Base-by-base conservation (phyloP, 2,329 filamentous ascomycete genomes). In the Cytospora mali region DNA sequence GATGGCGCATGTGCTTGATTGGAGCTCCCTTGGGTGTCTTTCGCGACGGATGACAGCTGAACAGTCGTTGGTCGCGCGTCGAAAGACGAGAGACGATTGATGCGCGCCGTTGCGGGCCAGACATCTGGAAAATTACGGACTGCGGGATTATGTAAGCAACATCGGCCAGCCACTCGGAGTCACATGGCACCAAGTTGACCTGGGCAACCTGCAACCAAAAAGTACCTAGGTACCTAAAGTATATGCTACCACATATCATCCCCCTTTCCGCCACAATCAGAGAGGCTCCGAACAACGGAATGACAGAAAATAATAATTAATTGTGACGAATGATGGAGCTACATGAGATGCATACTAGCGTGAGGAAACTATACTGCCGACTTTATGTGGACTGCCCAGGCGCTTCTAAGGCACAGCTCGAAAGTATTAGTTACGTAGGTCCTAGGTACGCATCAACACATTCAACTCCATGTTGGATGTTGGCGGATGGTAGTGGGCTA, bases 1-100 rank as follows among this genome's bases (percentile, higher is more conserved):
- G 63, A 39, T 60, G 60, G 56, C 61, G 63, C 63, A 65, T 59
- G n/a, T 48, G 55, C 18, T 58, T 58, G 48, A 50, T 28, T 28
- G 58, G 50, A 28, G 39, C 31, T 23, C 58, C 35, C 39, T 60
- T 49, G 39, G 31, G 23, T 35, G 58, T 60, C 42, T 50, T 31
- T 60, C 58, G 58, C 50, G 58, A 54, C 50, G 48, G 58, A 29
- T 54, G 50, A 35, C 58, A 60, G 39, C 58, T 60, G 50, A 60
- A n/a, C 46, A 54, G 58, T 51, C 58, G 51, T 53, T 31, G 51
- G 18, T 53, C 28, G 51, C 51, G 58, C 58, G 50, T 60, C 58
- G 50, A 60, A 6, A 28, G 28, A 49, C 42, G 42, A 46, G n/a
- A 46, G n/a, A 23, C 42, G n/a, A 46, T 11, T 10, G 31, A 10